Conservation (phyloP, 805 yeast species). For the Zygosaccharomyces bailii region DNA sequence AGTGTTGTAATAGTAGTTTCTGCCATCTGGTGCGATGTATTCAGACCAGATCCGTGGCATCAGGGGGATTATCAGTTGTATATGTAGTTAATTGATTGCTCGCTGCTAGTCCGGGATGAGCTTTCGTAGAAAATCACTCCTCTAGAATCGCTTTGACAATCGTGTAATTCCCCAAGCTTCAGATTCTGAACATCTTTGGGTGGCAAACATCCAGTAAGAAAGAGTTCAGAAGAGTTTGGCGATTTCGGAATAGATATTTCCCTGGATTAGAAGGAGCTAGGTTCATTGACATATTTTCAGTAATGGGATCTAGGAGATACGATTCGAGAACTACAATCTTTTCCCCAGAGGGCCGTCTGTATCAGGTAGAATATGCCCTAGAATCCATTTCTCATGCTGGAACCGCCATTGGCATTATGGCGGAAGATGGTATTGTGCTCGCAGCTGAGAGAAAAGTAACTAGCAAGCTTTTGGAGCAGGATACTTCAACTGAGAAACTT, state of each 20-base stretch:
- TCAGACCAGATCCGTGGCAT: slow-evolving; percentile 38
- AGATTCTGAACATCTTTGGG: slow-evolving; percentile 7
- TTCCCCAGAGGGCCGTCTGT: slow-evolving; percentile 97
- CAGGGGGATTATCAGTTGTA: not conserved
- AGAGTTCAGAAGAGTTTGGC: not conserved
- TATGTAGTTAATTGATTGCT: not conserved
- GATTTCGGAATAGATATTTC: not conserved
- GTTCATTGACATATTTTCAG: not conserved
- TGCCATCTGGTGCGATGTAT: slow-evolving; percentile 39
- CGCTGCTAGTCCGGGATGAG: slow-evolving; percentile 1
- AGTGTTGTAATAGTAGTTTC: slow-evolving; percentile 39
- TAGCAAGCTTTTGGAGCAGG: slow-evolving; percentile 88
- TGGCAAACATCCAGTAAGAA: slow-evolving; percentile 12
- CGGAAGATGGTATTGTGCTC: slow-evolving; percentile 83
- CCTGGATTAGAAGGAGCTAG: not conserved
- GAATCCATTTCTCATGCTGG: slow-evolving; percentile 98
- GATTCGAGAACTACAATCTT: slow-evolving; percentile 98
- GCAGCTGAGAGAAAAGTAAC: slow-evolving; percentile 98
- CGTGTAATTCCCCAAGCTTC: slow-evolving; percentile 4
- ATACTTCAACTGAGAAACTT: slow-evolving; percentile 88
- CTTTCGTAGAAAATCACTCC: slow-evolving; percentile 8
- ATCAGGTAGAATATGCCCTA: slow-evolving; percentile 95
- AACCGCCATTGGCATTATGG: slow-evolving; percentile 90
- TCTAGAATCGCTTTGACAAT: not conserved
- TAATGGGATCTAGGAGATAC: slow-evolving; percentile 89